Base-by-base conservation (phyloP, 768 basidiomycete species). In the Piloderma croceum region DNA sequence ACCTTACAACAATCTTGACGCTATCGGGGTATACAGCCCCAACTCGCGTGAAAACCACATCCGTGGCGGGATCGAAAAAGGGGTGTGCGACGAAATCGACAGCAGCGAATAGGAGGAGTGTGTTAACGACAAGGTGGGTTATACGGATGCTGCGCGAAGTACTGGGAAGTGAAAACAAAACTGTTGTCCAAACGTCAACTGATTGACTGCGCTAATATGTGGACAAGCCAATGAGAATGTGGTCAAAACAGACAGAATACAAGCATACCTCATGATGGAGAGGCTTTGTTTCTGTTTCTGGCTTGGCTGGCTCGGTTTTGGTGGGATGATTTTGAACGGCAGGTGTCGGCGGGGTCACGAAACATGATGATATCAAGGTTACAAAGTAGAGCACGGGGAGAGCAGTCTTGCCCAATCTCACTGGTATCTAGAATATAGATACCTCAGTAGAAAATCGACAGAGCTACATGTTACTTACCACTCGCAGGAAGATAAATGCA, bases 11-110 rank as follows among this genome's bases (percentile, higher is more conserved):
- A 31, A 88, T 66, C 56, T 83, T 87, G 44, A 65, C 79, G 32
- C 65, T 63, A 49, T 79, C 74, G 3, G 79, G 75, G 47, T 79
- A 74, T 41, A 88, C 71, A 3, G 83, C 83, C 12, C 86, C 86
- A 41, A 86, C 64, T 36, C 86, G 74, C 3, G 77, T 76, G 57
- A 83, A 90, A 10, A 65, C 60, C 44, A 85, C 72, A 51, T 73
- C 69, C 7, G 59, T 27, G 12, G 79, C 76, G 34, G 73, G 51
- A 52, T 79, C 75, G 41, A 78, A 54, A 49, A 74, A 67, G 3
- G 86, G 83, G 2, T 73, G 65, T 17, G 65, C 47, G 34, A 71
- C 60, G 46, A 79, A 71, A 53, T 90, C 85, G 20, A 56, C 51
- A 18, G 57, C 47, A n/a, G 60, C 61, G 19, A 58, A 25, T 17